Conservation (phyloP, 1,284 basidiomycete species). For the Fomitopsis palustris region DNA sequence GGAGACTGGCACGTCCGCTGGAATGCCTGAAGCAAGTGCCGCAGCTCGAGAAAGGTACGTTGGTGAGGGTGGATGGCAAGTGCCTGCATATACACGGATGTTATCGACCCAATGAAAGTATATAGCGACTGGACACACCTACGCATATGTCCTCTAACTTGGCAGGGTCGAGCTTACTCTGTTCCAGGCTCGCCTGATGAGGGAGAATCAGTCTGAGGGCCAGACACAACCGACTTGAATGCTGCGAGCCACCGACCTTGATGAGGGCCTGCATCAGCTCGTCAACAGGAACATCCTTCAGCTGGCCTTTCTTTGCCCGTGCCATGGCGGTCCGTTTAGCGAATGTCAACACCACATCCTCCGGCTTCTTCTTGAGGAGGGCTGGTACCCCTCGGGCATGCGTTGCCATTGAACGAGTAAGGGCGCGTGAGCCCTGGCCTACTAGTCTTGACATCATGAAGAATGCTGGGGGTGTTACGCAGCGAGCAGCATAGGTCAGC, state of each 20-base stretch:
- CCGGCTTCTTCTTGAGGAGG: conserved; percentile 61
- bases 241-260: conserved; percentile 40
- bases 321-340: conserved; percentile 80
- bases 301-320: conserved; percentile 74
- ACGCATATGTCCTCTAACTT: conserved; percentile 81
- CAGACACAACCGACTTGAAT: not conserved
- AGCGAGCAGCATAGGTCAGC: not conserved
- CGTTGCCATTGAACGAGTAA: conserved; percentile 43
- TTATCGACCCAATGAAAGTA: not conserved
- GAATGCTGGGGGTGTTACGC: conserved; percentile 1
- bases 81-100: conserved; percentile 40
- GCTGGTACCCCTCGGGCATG: conserved; percentile 37
- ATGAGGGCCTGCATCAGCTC: conserved; percentile 69
- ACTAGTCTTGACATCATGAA: conserved; percentile 21
- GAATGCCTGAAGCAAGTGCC: conserved; percentile 79
- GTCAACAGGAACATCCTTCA: conserved; percentile 75
- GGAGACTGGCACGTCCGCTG: conserved; percentile 63
- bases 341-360: conserved; percentile 86
- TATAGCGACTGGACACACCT: conserved; percentile 40
- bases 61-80: conserved; percentile 84
- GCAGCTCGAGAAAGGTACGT: conserved; percentile 77
- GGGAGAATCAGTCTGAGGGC: not conserved
- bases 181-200: conserved; percentile 43
- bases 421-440: conserved; percentile 5
- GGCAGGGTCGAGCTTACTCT: conserved; percentile 46